These are phyloP conservation scores for Uncinocarpus reesii DNA, from an alignment of 2,329 filamentous ascomycete genomes.

Conservation along the genomic window DNA sequence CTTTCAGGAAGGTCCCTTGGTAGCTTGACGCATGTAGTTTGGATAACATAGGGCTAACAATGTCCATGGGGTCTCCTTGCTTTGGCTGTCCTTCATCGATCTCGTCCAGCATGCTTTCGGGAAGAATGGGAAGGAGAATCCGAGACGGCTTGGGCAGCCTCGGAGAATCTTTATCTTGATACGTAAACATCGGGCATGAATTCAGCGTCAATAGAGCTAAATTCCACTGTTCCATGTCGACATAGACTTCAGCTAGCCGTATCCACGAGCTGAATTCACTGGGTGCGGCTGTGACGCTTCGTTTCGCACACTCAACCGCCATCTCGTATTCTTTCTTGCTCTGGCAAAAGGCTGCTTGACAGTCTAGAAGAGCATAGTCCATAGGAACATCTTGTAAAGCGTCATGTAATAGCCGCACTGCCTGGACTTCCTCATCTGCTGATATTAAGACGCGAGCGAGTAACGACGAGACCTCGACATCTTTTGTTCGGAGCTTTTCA, in stretches of 20 bases:
- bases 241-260: slow-evolving; percentile 82
- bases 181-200: slow-evolving; percentile 99
- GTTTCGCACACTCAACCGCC: slow-evolving; percentile 85
- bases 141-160: slow-evolving; percentile 87
- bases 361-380: slow-evolving; percentile 94
- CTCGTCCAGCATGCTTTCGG: slow-evolving; percentile 85
- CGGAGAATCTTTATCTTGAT: slow-evolving; percentile 95
- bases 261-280: slow-evolving; percentile 98
- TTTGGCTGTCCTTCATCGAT: slow-evolving; percentile 75
- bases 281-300: slow-evolving; percentile 86
- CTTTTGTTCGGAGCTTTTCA: slow-evolving; percentile 82
- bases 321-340: slow-evolving; percentile 78
- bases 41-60: slow-evolving; percentile 75
- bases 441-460: slow-evolving; percentile 84
- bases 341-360: slow-evolving; percentile 83
- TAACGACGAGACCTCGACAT: slow-evolving; percentile 87
- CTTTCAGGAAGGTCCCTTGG: slow-evolving; percentile 89
- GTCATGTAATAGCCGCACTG: slow-evolving; percentile 76
- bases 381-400: slow-evolving; percentile 85
- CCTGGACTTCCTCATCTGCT: slow-evolving; percentile 95
- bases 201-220: slow-evolving; percentile 89
- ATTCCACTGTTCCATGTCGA: slow-evolving; percentile 91
- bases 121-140: slow-evolving; percentile 73
- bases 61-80: slow-evolving; percentile 67
- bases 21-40: slow-evolving; percentile 81